phyloP scores from a whole-genome alignment of 116 monocot species.

The Papilionanthe hybrid region DNA sequence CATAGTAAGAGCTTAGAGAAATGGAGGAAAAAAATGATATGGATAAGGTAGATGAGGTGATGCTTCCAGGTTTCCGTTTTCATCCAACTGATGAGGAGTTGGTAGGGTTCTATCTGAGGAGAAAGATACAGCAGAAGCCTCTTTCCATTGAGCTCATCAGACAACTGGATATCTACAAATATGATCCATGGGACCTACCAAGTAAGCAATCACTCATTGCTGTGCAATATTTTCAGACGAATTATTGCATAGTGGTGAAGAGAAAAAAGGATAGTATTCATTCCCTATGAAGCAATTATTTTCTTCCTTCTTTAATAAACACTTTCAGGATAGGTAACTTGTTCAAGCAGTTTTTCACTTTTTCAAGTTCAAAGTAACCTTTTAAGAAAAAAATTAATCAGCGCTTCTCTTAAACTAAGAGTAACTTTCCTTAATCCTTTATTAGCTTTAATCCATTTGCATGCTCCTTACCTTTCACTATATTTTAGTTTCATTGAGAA shows the following conservation, averaged over 20 bases:
- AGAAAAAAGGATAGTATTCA: not conserved
- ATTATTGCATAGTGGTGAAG: not conserved
- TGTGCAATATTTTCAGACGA: not conserved
- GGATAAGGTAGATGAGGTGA: conserved; percentile 39
- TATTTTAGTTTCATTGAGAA: not conserved
- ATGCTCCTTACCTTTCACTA: not conserved
- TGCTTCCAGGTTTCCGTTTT: conserved; percentile 65
- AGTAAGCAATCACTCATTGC: conserved; percentile 27
- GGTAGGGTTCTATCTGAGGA: conserved; percentile 59
- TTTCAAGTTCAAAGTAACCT: not conserved
- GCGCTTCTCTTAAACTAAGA: not conserved
- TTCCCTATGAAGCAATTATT: not conserved
- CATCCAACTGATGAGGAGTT: conserved; percentile 79
- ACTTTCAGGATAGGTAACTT: too few species aligned
- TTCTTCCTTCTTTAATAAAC: not conserved
- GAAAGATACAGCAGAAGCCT: conserved; percentile 64
- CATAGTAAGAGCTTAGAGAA: not conserved
- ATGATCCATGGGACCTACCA: conserved; percentile 84
- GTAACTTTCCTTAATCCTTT: not conserved
- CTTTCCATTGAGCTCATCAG: conserved; percentile 73
- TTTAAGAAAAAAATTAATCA: too few species aligned
- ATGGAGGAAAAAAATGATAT: conserved; percentile 38
- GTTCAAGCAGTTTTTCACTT: not conserved
- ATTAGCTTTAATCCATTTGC: not conserved
- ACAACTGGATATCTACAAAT: conserved; percentile 77